A percentile compares a stretch with the other conserved stretches of the same genome.
Evolutionary conservation across 1,284 basidiomycete species (phyloP).

Genomic region (Pascua sp.): DNA sequence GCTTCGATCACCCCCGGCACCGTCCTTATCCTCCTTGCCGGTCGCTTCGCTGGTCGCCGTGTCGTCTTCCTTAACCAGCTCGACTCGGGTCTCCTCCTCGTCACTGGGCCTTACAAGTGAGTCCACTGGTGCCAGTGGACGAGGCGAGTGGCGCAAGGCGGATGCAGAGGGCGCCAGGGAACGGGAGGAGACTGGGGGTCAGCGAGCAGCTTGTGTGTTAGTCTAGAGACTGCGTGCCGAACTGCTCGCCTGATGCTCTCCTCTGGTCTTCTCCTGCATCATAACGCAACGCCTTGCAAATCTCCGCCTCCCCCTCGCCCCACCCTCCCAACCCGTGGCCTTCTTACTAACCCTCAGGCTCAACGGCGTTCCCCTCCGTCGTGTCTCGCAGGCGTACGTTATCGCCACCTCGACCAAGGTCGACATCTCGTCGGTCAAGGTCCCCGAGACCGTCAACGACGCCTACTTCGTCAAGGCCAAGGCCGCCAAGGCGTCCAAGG

Average conservation of each 20-base stretch:
- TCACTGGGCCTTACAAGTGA: constrained; percentile 92
- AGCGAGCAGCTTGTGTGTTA: too few relatives aligned
- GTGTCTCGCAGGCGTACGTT: constrained; percentile 99
- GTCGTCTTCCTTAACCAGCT: constrained; percentile 99
- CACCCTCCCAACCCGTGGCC: too few relatives aligned
- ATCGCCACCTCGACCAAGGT: constrained; percentile 98
- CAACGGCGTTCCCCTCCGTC: constrained; percentile 96
- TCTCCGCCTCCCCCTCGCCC: too few relatives aligned
- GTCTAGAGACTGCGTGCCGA: not conserved
- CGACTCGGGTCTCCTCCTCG: constrained; percentile 85
- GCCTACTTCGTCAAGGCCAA: constrained; percentile 87
- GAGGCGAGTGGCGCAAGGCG: too few relatives aligned
- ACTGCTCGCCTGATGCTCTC: too few relatives aligned
- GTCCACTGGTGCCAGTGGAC: constrained; percentile 8
- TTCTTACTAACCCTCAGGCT: constrained; percentile 48
- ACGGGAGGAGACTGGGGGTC: too few relatives aligned
- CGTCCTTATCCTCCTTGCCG: constrained; percentile 93
- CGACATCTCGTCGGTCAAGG: constrained; percentile 66
- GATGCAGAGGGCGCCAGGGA: too few relatives aligned
- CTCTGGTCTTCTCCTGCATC: too few relatives aligned
- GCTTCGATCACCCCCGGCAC: constrained; percentile 89
- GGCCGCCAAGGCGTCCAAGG: constrained; percentile 71
- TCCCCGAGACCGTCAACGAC: constrained; percentile 89
- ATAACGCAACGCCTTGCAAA: too few relatives aligned
- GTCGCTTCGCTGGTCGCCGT: constrained; percentile 96